phyloP scores from a whole-genome alignment of 108 stramenopile species.

The Mayamaea pseudoterrestris region DNA sequence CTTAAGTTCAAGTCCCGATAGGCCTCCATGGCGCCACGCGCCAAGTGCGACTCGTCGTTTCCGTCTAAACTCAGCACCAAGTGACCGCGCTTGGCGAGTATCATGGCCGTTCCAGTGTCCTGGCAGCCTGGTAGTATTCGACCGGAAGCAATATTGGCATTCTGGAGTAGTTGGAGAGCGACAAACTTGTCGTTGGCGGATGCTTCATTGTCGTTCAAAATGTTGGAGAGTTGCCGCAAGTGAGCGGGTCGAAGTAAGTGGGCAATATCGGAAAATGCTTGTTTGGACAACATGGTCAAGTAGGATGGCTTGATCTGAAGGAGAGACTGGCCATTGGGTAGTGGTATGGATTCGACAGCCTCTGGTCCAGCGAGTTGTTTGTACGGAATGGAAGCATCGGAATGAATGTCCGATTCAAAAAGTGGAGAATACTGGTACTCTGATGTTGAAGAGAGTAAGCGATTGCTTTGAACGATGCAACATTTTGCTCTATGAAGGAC shows the following conservation, averaged over 20 bases:
- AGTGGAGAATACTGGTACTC: constrained; percentile 34
- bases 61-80: constrained; percentile 89
- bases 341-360: constrained; percentile 32
- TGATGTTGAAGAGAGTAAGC: neutral
- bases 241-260: constrained; percentile 88
- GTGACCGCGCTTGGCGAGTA: constrained; percentile 87
- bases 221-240: constrained; percentile 81
- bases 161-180: constrained; percentile 90
- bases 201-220: constrained; percentile 91
- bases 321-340: constrained; percentile 40
- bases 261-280: constrained; percentile 84
- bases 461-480: too few species aligned
- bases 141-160: constrained; percentile 89
- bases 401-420: constrained; percentile 39
- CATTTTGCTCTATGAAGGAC: too few species aligned
- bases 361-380: constrained; percentile 39
- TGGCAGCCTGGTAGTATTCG: constrained; percentile 89
- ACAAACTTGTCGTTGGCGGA: constrained; percentile 91
- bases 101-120: constrained; percentile 94
- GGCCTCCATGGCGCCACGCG: constrained; percentile 82
- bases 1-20: constrained; percentile 85
- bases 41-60: constrained; percentile 84
- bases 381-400: constrained; percentile 32
- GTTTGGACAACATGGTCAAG: constrained; percentile 44
- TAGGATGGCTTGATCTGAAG: constrained; percentile 34